Conservation (phyloP, 495 filamentous ascomycete genomes). For the Neurospora sublineolata region DNA sequence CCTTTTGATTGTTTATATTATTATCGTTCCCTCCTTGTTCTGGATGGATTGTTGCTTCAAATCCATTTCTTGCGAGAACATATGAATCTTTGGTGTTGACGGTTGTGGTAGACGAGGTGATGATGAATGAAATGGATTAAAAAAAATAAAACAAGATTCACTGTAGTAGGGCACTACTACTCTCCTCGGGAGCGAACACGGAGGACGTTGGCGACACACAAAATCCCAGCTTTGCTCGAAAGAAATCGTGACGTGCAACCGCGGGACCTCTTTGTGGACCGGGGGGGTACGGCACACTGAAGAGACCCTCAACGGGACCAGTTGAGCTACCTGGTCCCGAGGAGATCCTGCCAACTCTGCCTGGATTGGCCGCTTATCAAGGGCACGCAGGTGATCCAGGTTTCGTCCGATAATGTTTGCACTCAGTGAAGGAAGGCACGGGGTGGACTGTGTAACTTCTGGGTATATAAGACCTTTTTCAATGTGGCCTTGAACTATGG, state of each 20-base stretch:
- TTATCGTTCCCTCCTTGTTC: background rate
- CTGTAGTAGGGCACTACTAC: too few species aligned
- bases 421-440: background rate
- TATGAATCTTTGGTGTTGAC: background rate
- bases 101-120: background rate
- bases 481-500: background rate
- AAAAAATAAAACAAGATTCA: too few species aligned
- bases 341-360: background rate
- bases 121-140: background rate
- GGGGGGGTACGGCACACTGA: background rate
- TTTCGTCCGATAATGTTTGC: background rate
- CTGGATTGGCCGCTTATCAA: background rate
- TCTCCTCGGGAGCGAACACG: background rate
- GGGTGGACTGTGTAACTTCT: background rate
- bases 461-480: background rate
- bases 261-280: background rate
- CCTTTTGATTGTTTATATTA: background rate
- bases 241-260: background rate
- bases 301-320: background rate
- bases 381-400: background rate
- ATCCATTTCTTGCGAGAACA: background rate
- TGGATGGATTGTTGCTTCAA: background rate
- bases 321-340: background rate
- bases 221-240: background rate
- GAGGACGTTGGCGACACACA: background rate